These are phyloP conservation scores for Teunomyces kruisii DNA, from an alignment of 805 yeast species.

Conservation along the genomic window DNA sequence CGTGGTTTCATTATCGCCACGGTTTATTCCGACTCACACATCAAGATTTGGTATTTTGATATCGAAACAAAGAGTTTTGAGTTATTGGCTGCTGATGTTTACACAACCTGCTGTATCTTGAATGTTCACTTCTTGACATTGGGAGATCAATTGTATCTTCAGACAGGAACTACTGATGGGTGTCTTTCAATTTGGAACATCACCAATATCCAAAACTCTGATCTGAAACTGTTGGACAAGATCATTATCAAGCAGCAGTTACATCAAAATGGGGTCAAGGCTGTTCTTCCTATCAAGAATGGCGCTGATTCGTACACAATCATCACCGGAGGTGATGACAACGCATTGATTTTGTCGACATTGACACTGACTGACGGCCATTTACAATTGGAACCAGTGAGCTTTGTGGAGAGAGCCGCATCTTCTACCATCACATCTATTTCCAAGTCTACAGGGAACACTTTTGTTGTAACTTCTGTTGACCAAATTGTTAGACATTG, in stretches of 20 bases:
- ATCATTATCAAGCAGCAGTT: conserved; percentile 47
- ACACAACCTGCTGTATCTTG: conserved; percentile 76
- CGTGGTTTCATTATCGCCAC: conserved; percentile 57
- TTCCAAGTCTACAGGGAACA: conserved; percentile 23
- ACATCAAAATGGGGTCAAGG: conserved; percentile 86
- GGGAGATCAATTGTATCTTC: conserved; percentile 30
- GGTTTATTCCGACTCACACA: conserved; percentile 82
- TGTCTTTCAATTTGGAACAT: conserved; percentile 62
- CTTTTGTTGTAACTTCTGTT: conserved; percentile 65
- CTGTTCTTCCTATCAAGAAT: conserved; percentile 37
- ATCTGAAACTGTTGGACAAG: conserved; percentile 16
- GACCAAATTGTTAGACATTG: conserved; percentile 79
- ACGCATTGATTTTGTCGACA: conserved; percentile 48
- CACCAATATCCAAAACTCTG: conserved; percentile 15
- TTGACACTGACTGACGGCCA: conserved; percentile 10
- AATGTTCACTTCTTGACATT: conserved; percentile 49
- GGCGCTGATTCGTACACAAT: conserved; percentile 27
- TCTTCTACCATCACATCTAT: conserved; percentile 83
- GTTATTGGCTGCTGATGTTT: conserved; percentile 47
- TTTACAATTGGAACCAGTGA: conserved; percentile 21
- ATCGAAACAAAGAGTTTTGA: conserved; percentile 36
- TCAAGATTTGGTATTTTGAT: conserved; percentile 63
- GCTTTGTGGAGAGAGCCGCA: conserved; percentile 61
- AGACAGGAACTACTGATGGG: conserved; percentile 84
- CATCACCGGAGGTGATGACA: conserved; percentile 92